Conservation (phyloP, 495 filamentous ascomycete genomes). For the Bacidia rubella region DNA sequence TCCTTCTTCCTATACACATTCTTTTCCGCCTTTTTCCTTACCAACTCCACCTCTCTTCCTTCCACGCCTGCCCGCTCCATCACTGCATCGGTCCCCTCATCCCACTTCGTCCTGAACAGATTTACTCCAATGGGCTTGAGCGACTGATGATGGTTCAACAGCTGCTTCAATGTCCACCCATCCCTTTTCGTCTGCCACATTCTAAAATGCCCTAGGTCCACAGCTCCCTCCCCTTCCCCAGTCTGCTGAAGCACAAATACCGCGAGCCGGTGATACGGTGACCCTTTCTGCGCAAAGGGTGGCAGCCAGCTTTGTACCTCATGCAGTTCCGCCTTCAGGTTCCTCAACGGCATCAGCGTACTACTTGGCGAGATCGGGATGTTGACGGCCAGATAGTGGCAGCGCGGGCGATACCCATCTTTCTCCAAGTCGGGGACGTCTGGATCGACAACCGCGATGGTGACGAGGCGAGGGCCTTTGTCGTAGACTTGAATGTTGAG, state of each 20-base stretch:
- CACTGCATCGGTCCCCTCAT: slow-evolving; percentile 68
- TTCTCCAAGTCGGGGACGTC: slow-evolving; percentile 72
- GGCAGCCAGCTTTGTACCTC: slow-evolving; percentile 71
- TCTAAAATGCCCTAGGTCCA: slow-evolving; percentile 46
- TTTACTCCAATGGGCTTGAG: slow-evolving; percentile 66
- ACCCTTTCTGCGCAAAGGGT: slow-evolving; percentile 75
- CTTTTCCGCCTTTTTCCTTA: slow-evolving; percentile 51
- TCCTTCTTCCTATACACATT: slow-evolving; percentile 39
- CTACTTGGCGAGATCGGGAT: slow-evolving; percentile 43
- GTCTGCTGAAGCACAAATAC: slow-evolving; percentile 72
- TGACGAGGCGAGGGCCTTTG: slow-evolving; percentile 64
- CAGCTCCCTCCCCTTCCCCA: slow-evolving; percentile 35
- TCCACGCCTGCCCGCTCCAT: slow-evolving; percentile 67
- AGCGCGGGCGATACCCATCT: slow-evolving; percentile 66
- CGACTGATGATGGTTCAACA: slow-evolving; percentile 51
- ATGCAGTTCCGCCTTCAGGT: slow-evolving; percentile 41
- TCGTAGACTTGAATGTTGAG: slow-evolving; percentile 78
- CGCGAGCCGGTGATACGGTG: slow-evolving; percentile 77
- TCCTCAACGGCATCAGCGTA: slow-evolving; percentile 37
- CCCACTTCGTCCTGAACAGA: slow-evolving; percentile 83
- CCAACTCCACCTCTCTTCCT: slow-evolving; percentile 73
- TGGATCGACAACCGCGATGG: slow-evolving; percentile 72
- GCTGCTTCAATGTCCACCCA: slow-evolving; percentile 50
- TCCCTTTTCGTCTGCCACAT: slow-evolving; percentile 42
- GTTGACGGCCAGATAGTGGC: slow-evolving; percentile 72